These are phyloP conservation scores for Ricinus communis DNA, from an alignment of 345 rosid genomes.

Conservation along the genomic window DNA sequence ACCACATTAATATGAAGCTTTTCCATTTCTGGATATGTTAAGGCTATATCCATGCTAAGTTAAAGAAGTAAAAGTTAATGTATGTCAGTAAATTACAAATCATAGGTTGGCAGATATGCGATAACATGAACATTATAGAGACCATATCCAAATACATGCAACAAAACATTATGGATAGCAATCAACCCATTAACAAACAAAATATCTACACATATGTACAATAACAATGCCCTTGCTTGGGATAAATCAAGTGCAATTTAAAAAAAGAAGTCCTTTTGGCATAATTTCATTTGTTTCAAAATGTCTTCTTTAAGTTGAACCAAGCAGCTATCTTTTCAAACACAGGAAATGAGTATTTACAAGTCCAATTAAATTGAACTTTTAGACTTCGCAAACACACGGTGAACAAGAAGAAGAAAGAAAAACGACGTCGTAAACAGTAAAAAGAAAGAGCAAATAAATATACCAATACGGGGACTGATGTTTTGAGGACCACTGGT, in stretches of 20 bases:
- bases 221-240: not conserved
- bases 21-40: too few relatives aligned
- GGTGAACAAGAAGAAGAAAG: not conserved
- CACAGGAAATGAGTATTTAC: too few relatives aligned
- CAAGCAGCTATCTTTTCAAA: too few relatives aligned
- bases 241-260: not conserved
- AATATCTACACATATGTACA: too few relatives aligned
- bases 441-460: not conserved
- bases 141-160: not conserved
- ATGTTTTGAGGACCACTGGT: conserved; percentile 96
- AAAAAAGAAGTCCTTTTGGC: not conserved
- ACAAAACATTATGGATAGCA: not conserved
- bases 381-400: too few relatives aligned
- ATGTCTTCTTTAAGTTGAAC: too few relatives aligned
- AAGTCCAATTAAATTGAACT: too few relatives aligned
- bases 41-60: not conserved
- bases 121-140: not conserved
- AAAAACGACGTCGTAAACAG: not conserved
- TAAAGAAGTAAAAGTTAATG: not conserved
- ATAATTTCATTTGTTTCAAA: too few relatives aligned
- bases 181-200: not conserved
- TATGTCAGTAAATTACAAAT: not conserved
- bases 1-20: not conserved
- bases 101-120: not conserved
- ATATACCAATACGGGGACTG: conserved; percentile 67